Evolutionary conservation across 257 asterid species (phyloP).

Genomic region (Schizonepeta tenuifolia): DNA sequence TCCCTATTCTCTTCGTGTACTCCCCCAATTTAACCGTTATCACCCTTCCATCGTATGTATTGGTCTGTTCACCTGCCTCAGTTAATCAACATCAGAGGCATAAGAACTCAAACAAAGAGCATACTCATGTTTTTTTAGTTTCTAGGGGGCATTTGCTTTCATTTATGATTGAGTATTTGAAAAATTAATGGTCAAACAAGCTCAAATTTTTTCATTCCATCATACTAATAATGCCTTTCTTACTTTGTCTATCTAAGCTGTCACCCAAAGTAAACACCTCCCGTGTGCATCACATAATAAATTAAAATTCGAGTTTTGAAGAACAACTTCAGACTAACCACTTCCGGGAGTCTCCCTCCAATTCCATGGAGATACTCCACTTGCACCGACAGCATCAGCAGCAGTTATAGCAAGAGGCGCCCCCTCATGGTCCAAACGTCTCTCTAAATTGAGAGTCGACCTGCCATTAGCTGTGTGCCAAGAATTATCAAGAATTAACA

Average conservation of each 20-base stretch:
- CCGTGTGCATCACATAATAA: neutral
- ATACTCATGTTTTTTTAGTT: no score
- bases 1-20: conserved; percentile 72
- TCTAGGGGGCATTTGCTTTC: no score
- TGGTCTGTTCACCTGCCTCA: conserved; percentile 66
- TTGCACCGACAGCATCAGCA: conserved; percentile 78
- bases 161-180: neutral
- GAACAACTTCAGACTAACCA: conserved; percentile 49
- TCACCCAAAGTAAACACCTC: no score
- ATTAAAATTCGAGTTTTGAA: conserved; percentile 12
- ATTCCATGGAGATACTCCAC: conserved; percentile 92
- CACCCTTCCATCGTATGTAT: conserved; percentile 72
- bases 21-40: conserved; percentile 79
- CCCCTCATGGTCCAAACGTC: conserved; percentile 81
- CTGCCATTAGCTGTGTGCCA: conserved; percentile 68
- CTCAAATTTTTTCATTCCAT: neutral
- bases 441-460: conserved; percentile 71
- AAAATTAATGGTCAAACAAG: neutral
- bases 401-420: conserved; percentile 90
- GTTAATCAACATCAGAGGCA: neutral
- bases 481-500: conserved; percentile 19
- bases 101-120: neutral
- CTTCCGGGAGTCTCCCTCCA: conserved; percentile 90
- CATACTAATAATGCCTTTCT: neutral
- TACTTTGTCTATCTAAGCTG: neutral